Percentiles rank a stretch among this genome's conserved stretches.
phyloP scores from a whole-genome alignment of 2,329 filamentous ascomycete species.

The Penicillium sp. region DNA sequence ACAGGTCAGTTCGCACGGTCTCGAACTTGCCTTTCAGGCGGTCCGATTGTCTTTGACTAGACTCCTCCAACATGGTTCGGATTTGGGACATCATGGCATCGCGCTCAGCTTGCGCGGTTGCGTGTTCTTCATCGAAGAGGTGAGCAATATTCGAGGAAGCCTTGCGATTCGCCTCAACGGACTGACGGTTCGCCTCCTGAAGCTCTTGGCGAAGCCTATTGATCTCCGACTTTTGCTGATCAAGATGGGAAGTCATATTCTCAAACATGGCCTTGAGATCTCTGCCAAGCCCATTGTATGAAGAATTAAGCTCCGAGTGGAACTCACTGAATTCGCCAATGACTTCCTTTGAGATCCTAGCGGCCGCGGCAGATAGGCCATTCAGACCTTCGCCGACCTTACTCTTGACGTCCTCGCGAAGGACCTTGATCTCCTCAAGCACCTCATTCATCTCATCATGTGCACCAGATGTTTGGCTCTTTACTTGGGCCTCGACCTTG shows the following conservation, averaged over 20 bases:
- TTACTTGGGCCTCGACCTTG: slow-evolving; percentile 68
- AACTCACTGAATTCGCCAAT: slow-evolving; percentile 84
- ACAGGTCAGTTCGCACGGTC: slow-evolving; percentile 67
- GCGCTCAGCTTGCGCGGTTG: slow-evolving; percentile 73
- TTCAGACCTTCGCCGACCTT: slow-evolving; percentile 84
- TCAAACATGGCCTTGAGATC: slow-evolving; percentile 89
- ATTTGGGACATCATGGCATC: slow-evolving; percentile 77
- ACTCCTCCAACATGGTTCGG: slow-evolving; percentile 72
- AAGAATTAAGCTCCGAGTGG: slow-evolving; percentile 78
- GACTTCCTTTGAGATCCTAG: slow-evolving; percentile 87
- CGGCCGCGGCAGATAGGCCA: slow-evolving; percentile 79
- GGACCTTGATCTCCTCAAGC: slow-evolving; percentile 86
- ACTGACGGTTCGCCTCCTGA: slow-evolving; percentile 68
- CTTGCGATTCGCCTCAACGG: slow-evolving; percentile 69
- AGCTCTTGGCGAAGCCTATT: slow-evolving; percentile 74
- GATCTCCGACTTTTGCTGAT: slow-evolving; percentile 76
- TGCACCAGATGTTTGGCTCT: slow-evolving; percentile 55
- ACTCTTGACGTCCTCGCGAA: slow-evolving; percentile 84
- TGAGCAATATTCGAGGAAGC: slow-evolving; percentile 70
- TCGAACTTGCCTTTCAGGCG: slow-evolving; percentile 69
- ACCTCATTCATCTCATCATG: slow-evolving; percentile 89
- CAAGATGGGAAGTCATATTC: slow-evolving; percentile 73
- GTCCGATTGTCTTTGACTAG: slow-evolving; percentile 72
- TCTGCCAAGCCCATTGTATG: slow-evolving; percentile 79
- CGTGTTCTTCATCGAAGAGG: slow-evolving; percentile 75